Percentiles rank a stretch among this genome's conserved stretches.
Conservation (phyloP, 2,329 filamentous ascomycete species). For the Colletotrichum echinochloae region DNA sequence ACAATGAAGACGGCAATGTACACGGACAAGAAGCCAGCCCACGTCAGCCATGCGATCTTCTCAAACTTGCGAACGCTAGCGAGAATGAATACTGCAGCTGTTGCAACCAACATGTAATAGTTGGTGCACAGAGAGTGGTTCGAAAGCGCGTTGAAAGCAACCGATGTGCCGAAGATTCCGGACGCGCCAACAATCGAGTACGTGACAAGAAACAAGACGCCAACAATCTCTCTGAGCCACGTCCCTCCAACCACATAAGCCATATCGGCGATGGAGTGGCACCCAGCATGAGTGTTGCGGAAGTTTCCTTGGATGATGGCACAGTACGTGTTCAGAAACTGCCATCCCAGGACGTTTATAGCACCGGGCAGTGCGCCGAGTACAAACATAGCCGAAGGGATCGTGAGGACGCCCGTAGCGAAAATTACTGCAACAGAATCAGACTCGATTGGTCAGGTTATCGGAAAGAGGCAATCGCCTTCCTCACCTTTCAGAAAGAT, state of each 20-base stretch:
- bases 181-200: slow-evolving; percentile 68
- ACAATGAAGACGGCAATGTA: slow-evolving; percentile 69
- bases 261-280: slow-evolving; percentile 65
- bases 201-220: slow-evolving; percentile 67
- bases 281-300: slow-evolving; percentile 53
- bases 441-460: neutral
- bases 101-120: slow-evolving; percentile 66
- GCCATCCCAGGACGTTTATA: slow-evolving; percentile 57
- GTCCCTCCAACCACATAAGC: slow-evolving; percentile 65
- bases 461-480: slow-evolving; percentile 10
- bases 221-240: slow-evolving; percentile 64
- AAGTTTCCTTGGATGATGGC: slow-evolving; percentile 56
- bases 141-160: slow-evolving; percentile 70
- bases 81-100: slow-evolving; percentile 59
- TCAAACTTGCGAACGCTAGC: slow-evolving; percentile 69
- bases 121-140: slow-evolving; percentile 70
- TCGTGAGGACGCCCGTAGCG: slow-evolving; percentile 56
- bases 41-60: slow-evolving; percentile 72
- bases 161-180: slow-evolving; percentile 70
- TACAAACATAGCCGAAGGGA: slow-evolving; percentile 56
- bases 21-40: slow-evolving; percentile 69
- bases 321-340: slow-evolving; percentile 55
- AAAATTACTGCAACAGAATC: slow-evolving; percentile 51
- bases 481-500: slow-evolving; percentile 58
- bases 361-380: slow-evolving; percentile 58